Conservation (phyloP, 192 early-diverging fungal species). For the Backusella westeae region DNA sequence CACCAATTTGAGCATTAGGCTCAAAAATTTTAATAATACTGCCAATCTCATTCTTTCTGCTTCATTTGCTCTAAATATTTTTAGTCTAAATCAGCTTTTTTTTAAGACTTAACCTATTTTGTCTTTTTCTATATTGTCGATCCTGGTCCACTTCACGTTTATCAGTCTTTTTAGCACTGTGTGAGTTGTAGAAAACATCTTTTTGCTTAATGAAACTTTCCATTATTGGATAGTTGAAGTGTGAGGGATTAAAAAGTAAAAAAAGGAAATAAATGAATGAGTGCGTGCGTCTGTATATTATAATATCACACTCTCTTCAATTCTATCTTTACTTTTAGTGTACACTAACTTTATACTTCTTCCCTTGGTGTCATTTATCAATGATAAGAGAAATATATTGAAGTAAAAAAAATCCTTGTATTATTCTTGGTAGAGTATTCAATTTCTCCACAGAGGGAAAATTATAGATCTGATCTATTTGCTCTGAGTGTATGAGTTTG, state of each 20-base stretch:
- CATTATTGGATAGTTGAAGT: conserved; percentile 6
- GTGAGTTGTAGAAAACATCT: neutral
- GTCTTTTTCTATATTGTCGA: conserved; percentile 5
- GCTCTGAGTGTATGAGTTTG: neutral
- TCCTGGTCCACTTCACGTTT: neutral
- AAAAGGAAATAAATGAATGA: neutral
- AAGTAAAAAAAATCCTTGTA: neutral
- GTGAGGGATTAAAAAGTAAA: neutral
- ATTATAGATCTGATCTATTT: neutral
- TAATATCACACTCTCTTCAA: neutral
- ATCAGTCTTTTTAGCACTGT: neutral
- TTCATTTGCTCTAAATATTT: conserved; percentile 10
- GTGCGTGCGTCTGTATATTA: too few relatives aligned
- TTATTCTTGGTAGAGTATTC: neutral
- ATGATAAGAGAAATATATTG: neutral
- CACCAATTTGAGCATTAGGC: neutral
- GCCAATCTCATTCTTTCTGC: conserved; percentile 13
- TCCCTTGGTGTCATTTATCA: neutral
- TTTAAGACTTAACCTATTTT: neutral
- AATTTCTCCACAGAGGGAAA: neutral
- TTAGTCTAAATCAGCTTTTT: neutral
- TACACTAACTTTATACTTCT: neutral
- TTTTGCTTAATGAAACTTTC: conserved; percentile 1
- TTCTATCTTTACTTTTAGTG: neutral
- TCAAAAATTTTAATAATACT: neutral